Base-by-base conservation (phyloP, 306 rosid species). In the Pterocarpus santalinus region DNA sequence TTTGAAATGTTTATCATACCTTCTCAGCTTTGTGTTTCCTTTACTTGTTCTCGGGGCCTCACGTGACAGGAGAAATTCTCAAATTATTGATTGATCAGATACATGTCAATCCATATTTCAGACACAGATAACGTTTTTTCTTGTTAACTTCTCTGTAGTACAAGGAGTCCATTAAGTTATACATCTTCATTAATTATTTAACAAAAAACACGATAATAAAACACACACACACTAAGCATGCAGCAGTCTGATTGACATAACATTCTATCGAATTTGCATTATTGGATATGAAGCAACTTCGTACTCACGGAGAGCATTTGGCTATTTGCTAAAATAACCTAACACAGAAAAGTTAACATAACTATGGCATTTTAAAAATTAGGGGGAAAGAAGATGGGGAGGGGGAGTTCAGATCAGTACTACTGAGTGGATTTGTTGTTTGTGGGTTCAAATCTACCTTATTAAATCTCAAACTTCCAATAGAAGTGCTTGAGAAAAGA, bases 1-100 rank as follows among this genome's bases (percentile, higher is more conserved):
- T 83, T 76, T 16, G 57, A 39, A 32, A 68, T 80, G 71, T 69
- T 11, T 75, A 49, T 46, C 36, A 11, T 71, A 56, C 28, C 53
- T 15, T 68, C 28, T 30, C 63, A 65, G 72, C n/a, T 41, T 65
- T 76, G 49, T 2, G 10, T 66, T 15, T 47, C 16, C 30, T 65
- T 64, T 65, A 33, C 67, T 62, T 62, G 43, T 62, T 33, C 67
- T 33, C 33, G 17, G 67, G 4, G 16, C 39, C 67, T 62, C 67
- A 4, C 17, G 41, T 62, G 10, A 43, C 47, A 43, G n/a, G 1
- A 49, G 1, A 49, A 13, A 13, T 49, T 49, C 55, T 49, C 55
- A 11, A 49, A 49, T 49, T 49, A 13, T 49, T 49, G 16, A 51
- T 51, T 9, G n/a, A 47, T 43, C 47, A 43, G 2, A 51, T 51